Base-by-base conservation (phyloP, 768 basidiomycete genomes). In the Suillus placidus region DNA sequence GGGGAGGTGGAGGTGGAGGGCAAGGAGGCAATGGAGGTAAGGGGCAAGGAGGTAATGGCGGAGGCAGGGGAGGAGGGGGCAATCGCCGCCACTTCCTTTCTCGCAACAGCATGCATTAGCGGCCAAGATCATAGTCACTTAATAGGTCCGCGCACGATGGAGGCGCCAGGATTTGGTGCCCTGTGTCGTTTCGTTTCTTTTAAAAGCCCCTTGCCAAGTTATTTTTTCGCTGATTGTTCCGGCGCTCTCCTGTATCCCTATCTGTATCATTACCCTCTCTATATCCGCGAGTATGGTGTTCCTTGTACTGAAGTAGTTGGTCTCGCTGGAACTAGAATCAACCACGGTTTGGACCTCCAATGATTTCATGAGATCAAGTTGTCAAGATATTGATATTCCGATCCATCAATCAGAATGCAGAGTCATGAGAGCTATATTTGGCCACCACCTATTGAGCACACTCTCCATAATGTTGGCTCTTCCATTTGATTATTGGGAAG, bases 71-170 rank as follows among this genome's bases (percentile, higher is more conserved):
- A 20, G 38, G 51, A n/a, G 51, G 65, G 18, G 42, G 35, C n/a
- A 55, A 43, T 54, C 70, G 67, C 61, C 77, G 77, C 60, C 52
- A 42, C 64, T 73, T 72, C 70, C 61, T 71, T 66, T 61, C 65
- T 32, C 61, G 68, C 61, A 51, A 47, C 32, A 57, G 66, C 69
- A 67, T 65, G 64, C 62, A 60, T 45, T 63, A 60, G 51, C 62
- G 38, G 26, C 61, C 32, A 63, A 49, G 62, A 26, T 32, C 58
- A 42, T 32, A 7, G 10, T 60, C 66, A 69, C 40, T 63, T 54
- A 68, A 60, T 56, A 62, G 66, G 34, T 64, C 60, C 68, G 45
- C 63, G 58, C 66, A 67, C 54, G 60, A 71, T 66, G 60, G 56
- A 60, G 65, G 64, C n/a, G 42, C 16, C 40, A 51, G 38, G 18